phyloP scores from a whole-genome alignment of 768 basidiomycete genomes.

The Amylocystis lapponica region DNA sequence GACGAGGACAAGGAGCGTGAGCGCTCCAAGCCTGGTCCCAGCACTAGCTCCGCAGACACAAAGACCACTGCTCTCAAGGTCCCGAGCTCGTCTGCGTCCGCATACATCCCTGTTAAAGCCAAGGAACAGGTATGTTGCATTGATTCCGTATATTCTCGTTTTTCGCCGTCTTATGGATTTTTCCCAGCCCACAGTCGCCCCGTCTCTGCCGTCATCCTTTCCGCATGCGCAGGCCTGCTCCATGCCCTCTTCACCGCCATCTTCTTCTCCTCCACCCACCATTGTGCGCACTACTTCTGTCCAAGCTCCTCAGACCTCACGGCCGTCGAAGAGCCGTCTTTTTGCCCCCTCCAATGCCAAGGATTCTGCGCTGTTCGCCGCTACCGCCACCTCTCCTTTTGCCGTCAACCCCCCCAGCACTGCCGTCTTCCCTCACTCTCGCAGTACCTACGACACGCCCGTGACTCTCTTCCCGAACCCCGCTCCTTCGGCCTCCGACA shows the following conservation, averaged over 20 bases:
- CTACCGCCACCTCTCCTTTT: constrained; percentile 25
- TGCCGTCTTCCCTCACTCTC: constrained; percentile 5
- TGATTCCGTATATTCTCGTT: too few species aligned
- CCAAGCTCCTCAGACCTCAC: too few species aligned
- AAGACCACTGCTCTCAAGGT: too few species aligned
- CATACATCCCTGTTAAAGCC: constrained; percentile 10
- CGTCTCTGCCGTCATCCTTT: neutral
- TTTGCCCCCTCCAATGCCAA: constrained; percentile 21
- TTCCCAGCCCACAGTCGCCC: constrained; percentile 1
- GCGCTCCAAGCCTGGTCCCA: constrained; percentile 18
- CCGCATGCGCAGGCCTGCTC: neutral
- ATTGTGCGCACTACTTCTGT: constrained; percentile 9
- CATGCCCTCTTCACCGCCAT: neutral
- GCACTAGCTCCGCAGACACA: too few species aligned
- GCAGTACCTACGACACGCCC: constrained; percentile 1
- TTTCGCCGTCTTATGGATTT: too few species aligned
- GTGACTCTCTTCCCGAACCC: constrained; percentile 11
- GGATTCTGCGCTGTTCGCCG: constrained; percentile 20
- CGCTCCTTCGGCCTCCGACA: constrained; percentile 14
- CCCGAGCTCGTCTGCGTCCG: constrained; percentile 11
- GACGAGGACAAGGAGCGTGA: constrained; percentile 68
- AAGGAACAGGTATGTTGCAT: constrained; percentile 27
- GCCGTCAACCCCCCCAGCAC: constrained; percentile 15
- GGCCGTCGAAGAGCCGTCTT: constrained; percentile 26
- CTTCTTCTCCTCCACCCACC: constrained; percentile 13